Percentiles rank a stretch among this genome's conserved stretches.
These are phyloP conservation scores for Linaria vulgaris DNA, from an alignment of 257 asterid genomes.

Conservation along the genomic window DNA sequence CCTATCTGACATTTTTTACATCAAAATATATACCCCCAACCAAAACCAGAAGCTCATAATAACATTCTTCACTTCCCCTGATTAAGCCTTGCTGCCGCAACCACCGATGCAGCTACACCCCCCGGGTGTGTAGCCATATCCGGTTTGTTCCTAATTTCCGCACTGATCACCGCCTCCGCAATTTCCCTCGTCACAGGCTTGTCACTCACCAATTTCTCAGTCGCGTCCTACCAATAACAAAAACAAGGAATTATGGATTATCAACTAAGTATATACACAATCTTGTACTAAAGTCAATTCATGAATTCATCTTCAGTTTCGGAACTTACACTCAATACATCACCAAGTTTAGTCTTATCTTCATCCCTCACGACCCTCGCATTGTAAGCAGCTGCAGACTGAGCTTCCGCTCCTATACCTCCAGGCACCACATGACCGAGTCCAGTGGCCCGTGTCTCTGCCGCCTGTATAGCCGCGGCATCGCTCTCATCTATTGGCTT, in stretches of 20 bases:
- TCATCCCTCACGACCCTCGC: slow-evolving; percentile 25
- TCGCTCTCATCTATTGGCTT: slow-evolving; percentile 54
- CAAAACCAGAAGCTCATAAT: no score
- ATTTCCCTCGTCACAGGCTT: slow-evolving; percentile 54
- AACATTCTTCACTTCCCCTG: slow-evolving; percentile 23
- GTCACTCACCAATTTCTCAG: slow-evolving; percentile 36
- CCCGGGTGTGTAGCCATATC: slow-evolving; percentile 44
- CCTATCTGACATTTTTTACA: no score
- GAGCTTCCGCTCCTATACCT: slow-evolving; percentile 54
- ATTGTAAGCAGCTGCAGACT: slow-evolving; percentile 42
- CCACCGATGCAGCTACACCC: slow-evolving; percentile 54
- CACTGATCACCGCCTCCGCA: slow-evolving; percentile 50
- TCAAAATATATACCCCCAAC: no score
- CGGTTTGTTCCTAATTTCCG: slow-evolving; percentile 47
- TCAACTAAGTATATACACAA: no score
- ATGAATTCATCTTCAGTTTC: neutral
- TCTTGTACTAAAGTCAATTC: neutral
- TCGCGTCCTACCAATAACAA: slow-evolving; percentile 45
- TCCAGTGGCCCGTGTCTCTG: slow-evolving; percentile 62
- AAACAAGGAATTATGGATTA: neutral
- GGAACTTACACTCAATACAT: slow-evolving; percentile 37
- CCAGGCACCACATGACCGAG: slow-evolving; percentile 42
- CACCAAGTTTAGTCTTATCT: slow-evolving; percentile 45
- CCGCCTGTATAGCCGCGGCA: slow-evolving; percentile 66
- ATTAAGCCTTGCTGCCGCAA: slow-evolving; percentile 51